phyloP scores from a whole-genome alignment of 2,329 filamentous ascomycete genomes.

The Endocalyx cinctus region DNA sequence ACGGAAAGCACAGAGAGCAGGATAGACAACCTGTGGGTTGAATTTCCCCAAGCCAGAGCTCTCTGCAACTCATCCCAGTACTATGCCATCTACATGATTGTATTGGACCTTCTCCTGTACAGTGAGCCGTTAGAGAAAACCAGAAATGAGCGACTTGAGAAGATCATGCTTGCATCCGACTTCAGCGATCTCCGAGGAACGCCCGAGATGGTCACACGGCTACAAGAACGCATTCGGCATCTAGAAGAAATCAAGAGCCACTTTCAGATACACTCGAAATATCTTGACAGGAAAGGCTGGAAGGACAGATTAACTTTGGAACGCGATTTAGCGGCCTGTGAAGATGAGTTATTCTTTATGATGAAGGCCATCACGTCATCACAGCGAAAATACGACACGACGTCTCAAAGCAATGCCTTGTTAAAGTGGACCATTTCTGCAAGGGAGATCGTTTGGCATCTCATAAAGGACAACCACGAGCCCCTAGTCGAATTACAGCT shows the following conservation, averaged over 20 bases:
- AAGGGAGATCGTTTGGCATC: constrained; percentile 93
- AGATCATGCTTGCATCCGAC: constrained; percentile 98
- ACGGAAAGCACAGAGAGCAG: constrained; percentile 63
- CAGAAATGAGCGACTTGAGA: constrained; percentile 89
- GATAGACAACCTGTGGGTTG: constrained; percentile 96
- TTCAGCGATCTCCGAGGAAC: constrained; percentile 95
- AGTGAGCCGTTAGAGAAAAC: constrained; percentile 96
- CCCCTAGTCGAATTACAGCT: constrained; percentile 91
- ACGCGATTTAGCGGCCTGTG: constrained; percentile 79
- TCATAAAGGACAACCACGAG: constrained; percentile 81
- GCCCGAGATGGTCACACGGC: constrained; percentile 83
- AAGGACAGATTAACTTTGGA: constrained; percentile 86
- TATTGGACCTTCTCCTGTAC: constrained; percentile 91
- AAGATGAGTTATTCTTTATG: constrained; percentile 98
- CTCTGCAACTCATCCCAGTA: constrained; percentile 97
- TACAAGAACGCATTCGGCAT: constrained; percentile 90
- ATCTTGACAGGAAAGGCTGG: constrained; percentile 85
- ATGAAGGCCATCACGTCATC: constrained; percentile 99
- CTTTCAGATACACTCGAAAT: constrained; percentile 88
- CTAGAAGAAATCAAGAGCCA: constrained; percentile 94
- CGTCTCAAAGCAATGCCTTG: constrained; percentile 70
- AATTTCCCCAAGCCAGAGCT: constrained; percentile 91
- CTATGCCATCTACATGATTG: constrained; percentile 97
- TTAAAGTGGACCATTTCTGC: constrained; percentile 92
- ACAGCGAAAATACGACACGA: constrained; percentile 75